Base-by-base conservation (phyloP, 768 basidiomycete genomes). In the Wakefieldia striispora region DNA sequence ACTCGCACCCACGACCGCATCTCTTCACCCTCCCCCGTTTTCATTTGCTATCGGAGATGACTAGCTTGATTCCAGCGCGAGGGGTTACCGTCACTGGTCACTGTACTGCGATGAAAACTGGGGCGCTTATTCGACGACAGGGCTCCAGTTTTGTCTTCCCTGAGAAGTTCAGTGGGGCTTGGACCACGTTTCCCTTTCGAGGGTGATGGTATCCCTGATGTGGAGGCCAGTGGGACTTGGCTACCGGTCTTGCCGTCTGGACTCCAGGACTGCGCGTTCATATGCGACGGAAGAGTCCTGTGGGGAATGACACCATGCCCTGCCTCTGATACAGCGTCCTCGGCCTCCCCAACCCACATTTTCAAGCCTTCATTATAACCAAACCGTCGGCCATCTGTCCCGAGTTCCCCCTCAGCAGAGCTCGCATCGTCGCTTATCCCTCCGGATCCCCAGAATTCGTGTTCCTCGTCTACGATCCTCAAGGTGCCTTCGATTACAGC, bases 401-500 rank as follows among this genome's bases (percentile, higher is more conserved):
- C 49, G 20, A 29, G 34, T 27, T 55, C 50, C 14, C 50, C 47
- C 10, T 55, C 63, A 12, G 47, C 42, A 31, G 51, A 49, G 39
- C 53, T 56, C 5, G 49, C 17, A 12, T 70, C 64, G 38, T 62
- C 61, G 10, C 59, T 62, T 27, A 47, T 41, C 42, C 55, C 49
- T 27, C 50, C 20, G 19, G 60, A 64, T 21, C 58, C 63, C 63
- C 68, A 67, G 38, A 66, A 45, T 60, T 73, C 74, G 49, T 71
- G 74, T 68, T 86, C 83, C 65, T 91, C 86, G 55, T 91, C 90
- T 40, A 86, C 76, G 16, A 92, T 73, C 76, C 80, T 76, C 69
- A 93, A 67, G 14, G 86, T 80, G 7, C 91, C 91, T 67, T 91
- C 88, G 49, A 93, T 79, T 49, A 94, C 75, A 16, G 85, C 91